Evolutionary conservation across 2,329 filamentous ascomycete genomes (phyloP).

Genomic region (Coleophoma cylindrospora): DNA sequence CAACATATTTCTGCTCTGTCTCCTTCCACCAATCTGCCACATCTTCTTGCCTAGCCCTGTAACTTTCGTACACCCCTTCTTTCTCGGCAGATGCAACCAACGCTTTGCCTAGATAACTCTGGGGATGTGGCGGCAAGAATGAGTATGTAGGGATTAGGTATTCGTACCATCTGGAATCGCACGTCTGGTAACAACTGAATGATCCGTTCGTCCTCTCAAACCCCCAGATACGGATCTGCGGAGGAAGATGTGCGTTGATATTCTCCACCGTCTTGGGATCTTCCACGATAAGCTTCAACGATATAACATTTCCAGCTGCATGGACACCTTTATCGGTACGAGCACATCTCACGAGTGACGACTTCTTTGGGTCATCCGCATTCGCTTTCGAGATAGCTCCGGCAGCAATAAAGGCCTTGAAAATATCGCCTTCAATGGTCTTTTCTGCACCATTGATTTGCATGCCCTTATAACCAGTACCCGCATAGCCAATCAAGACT

Average conservation of each 20-base stretch:
- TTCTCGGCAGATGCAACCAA: slow-evolving; percentile 74
- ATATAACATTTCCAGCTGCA: slow-evolving; percentile 92
- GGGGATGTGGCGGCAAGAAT: slow-evolving; percentile 86
- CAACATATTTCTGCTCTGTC: slow-evolving; percentile 75
- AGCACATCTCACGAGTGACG: slow-evolving; percentile 86
- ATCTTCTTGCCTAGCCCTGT: slow-evolving; percentile 67
- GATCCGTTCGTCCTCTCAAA: slow-evolving; percentile 83
- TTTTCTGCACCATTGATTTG: slow-evolving; percentile 80
- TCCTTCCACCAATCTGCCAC: slow-evolving; percentile 78
- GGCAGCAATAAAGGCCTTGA: slow-evolving; percentile 83
- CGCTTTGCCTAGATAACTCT: slow-evolving; percentile 78
- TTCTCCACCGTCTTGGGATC: slow-evolving; percentile 81
- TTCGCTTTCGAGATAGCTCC: slow-evolving; percentile 96
- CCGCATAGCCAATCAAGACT: slow-evolving; percentile 91
- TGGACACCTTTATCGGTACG: slow-evolving; percentile 97
- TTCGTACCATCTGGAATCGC: slow-evolving; percentile 95
- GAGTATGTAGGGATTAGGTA: slow-evolving; percentile 93
- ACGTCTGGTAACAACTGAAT: slow-evolving; percentile 93
- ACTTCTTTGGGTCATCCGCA: slow-evolving; percentile 94
- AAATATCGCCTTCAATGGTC: slow-evolving; percentile 95
- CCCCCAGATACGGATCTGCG: slow-evolving; percentile 93
- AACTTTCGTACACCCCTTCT: slow-evolving; percentile 64
- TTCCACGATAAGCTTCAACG: slow-evolving; percentile 91
- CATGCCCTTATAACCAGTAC: slow-evolving; percentile 96
- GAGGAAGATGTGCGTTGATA: slow-evolving; percentile 80